phyloP scores from a whole-genome alignment of 805 yeast species.

The Schizosaccharomyces octosporus region DNA sequence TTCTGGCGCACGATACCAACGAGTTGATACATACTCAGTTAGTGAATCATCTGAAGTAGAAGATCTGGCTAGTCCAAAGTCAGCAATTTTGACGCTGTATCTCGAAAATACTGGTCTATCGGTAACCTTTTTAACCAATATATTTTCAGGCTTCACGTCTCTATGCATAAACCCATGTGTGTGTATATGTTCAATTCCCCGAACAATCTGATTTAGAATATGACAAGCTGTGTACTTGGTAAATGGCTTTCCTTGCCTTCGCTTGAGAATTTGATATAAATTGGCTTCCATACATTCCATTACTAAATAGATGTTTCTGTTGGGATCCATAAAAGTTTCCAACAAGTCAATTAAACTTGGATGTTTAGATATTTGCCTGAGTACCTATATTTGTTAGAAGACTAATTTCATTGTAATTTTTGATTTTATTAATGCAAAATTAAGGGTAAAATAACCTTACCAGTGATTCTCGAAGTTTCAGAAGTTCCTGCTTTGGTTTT shows the following conservation, averaged over 20 bases:
- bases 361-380: constrained; percentile 34
- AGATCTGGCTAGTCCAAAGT: constrained; percentile 84
- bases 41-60: constrained; percentile 63
- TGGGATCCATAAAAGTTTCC: constrained; percentile 58
- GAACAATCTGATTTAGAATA: constrained; percentile 40
- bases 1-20: constrained; percentile 95
- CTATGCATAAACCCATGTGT: constrained; percentile 47
- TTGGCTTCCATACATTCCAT: constrained; percentile 79
- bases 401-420: too few relatives aligned
- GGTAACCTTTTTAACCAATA: constrained; percentile 26
- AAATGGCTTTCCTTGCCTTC: background rate
- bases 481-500: background rate
- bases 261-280: constrained; percentile 29
- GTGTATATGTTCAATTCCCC: constrained; percentile 69
- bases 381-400: background rate
- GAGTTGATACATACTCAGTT: constrained; percentile 95
- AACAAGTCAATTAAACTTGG: constrained; percentile 45
- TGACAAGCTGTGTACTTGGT: background rate
- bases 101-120: background rate
- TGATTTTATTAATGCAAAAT: too few relatives aligned
- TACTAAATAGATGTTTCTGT: constrained; percentile 35
- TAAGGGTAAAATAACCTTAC: background rate
- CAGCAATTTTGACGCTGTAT: constrained; percentile 41
- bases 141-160: constrained; percentile 85
- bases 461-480: background rate